Conservation (phyloP, 192 early-diverging fungal species). For the Glomus cerebriforme region DNA sequence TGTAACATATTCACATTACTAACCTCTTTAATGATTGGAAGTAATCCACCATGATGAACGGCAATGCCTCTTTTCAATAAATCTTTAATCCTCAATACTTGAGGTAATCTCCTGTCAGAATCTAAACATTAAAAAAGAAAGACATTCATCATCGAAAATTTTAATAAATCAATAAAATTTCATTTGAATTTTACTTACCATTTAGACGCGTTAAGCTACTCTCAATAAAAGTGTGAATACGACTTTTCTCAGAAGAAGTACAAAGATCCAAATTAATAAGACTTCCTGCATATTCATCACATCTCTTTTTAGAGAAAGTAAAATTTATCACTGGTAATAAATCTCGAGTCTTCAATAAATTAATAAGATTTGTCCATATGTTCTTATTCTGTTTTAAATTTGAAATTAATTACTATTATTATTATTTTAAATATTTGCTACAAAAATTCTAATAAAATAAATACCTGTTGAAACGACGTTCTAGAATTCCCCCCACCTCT, state of each 20-base stretch:
- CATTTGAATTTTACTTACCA: slow-evolving; percentile 31
- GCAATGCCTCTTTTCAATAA: slow-evolving; percentile 90
- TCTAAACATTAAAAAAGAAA: slow-evolving; percentile 32
- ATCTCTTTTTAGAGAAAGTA: slow-evolving; percentile 93
- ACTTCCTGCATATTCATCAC: slow-evolving; percentile 85
- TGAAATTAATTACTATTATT: neutral
- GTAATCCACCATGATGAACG: slow-evolving; percentile 94
- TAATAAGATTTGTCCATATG: slow-evolving; percentile 80
- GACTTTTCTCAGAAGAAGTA: slow-evolving; percentile 66
- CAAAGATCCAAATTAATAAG: slow-evolving; percentile 84
- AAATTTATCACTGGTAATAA: slow-evolving; percentile 92
- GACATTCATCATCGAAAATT: too few species aligned
- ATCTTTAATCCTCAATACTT: slow-evolving; percentile 82
- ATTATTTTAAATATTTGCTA: neutral
- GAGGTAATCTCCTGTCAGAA: slow-evolving; percentile 84
- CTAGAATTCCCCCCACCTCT: slow-evolving; percentile 46
- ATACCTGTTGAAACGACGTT: slow-evolving; percentile 39
- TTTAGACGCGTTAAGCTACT: slow-evolving; percentile 77
- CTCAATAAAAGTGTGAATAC: slow-evolving; percentile 89
- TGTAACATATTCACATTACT: neutral
- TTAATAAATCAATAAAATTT: too few species aligned
- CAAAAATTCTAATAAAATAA: neutral
- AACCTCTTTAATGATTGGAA: slow-evolving; percentile 97
- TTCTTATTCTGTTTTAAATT: slow-evolving; percentile 63
- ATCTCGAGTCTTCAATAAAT: slow-evolving; percentile 69